phyloP scores from a whole-genome alignment of 306 rosid genomes.

The Senna siamea region DNA sequence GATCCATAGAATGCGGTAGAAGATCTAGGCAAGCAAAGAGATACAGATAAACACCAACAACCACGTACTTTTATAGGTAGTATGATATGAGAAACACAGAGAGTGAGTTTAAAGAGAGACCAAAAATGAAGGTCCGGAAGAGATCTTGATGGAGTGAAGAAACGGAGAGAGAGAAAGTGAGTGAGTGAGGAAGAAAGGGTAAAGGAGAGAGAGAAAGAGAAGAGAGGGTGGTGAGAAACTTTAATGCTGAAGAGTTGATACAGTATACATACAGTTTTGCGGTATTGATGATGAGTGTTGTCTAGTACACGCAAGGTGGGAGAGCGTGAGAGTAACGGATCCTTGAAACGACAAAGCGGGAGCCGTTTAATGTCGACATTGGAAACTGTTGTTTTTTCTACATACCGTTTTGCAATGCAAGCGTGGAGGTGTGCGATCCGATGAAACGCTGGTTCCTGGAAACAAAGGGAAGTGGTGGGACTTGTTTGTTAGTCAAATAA shows the following conservation, averaged over 20 bases:
- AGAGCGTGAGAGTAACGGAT: constrained; percentile 27
- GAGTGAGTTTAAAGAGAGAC: not conserved
- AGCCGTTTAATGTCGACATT: constrained; percentile 41
- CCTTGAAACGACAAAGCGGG: constrained; percentile 29
- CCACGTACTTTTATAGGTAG: not conserved
- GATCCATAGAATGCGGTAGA: constrained; percentile 73
- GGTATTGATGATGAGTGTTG: constrained; percentile 43
- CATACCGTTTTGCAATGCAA: not conserved
- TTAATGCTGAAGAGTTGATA: constrained; percentile 52
- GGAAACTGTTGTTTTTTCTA: not conserved
- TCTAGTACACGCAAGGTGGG: constrained; percentile 37
- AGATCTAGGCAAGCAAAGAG: constrained; percentile 40
- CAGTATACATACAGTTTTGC: constrained; percentile 33
- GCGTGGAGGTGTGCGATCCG: constrained; percentile 6
- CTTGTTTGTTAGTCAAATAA: constrained; percentile 7
- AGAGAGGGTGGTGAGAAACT: constrained; percentile 43
- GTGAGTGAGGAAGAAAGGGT: constrained; percentile 30
- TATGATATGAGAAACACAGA: constrained; percentile 9
- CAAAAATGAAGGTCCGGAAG: constrained; percentile 1
- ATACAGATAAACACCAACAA: not conserved
- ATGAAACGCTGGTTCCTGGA: not conserved
- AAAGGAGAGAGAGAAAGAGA: constrained; percentile 21
- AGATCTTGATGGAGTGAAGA: constrained; percentile 13
- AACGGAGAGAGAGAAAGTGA: constrained; percentile 21
- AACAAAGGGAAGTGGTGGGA: constrained; percentile 1